phyloP scores from a whole-genome alignment of 495 filamentous ascomycete species.

The Penicillium salamii region DNA sequence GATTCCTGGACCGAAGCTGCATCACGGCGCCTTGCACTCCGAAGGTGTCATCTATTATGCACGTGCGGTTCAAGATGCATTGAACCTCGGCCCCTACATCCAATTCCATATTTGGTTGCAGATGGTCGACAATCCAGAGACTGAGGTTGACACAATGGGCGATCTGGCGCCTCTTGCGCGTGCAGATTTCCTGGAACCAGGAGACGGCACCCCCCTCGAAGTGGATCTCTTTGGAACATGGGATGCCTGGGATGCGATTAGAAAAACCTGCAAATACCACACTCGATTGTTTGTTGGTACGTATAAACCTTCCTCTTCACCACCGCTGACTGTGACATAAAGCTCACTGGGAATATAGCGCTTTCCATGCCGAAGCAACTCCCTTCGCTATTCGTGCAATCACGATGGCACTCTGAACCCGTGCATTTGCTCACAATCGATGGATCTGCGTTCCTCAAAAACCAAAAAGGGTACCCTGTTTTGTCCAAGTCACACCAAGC shows the following conservation, averaged over 20 bases:
- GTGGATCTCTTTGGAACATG: slow-evolving; percentile 72
- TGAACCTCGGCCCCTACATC: slow-evolving; percentile 69
- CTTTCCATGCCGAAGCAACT: slow-evolving; percentile 75
- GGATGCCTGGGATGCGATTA: slow-evolving; percentile 91
- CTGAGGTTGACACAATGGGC: slow-evolving; percentile 52
- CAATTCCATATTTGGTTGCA: slow-evolving; percentile 77
- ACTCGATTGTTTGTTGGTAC: slow-evolving; percentile 81
- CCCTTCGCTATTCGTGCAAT: slow-evolving; percentile 69
- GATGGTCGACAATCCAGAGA: slow-evolving; percentile 64
- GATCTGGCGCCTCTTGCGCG: slow-evolving; percentile 58
- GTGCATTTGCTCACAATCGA: slow-evolving; percentile 74
- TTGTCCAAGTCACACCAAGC: slow-evolving; percentile 78
- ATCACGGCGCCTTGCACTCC: slow-evolving; percentile 42
- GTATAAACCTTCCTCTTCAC: slow-evolving; percentile 27
- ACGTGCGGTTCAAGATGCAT: slow-evolving; percentile 75
- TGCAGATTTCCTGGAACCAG: slow-evolving; percentile 45
- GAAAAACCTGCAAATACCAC: slow-evolving; percentile 84
- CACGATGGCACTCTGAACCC: slow-evolving; percentile 93
- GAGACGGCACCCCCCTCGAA: slow-evolving; percentile 29
- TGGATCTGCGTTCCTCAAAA: slow-evolving; percentile 66
- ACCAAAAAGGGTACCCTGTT: slow-evolving; percentile 76
- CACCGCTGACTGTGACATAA: background rate
- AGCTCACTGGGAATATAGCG: slow-evolving; percentile 44
- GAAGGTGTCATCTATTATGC: slow-evolving; percentile 69
- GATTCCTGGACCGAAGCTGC: slow-evolving; percentile 67